phyloP scores from a whole-genome alignment of 345 rosid species.

The Linum tenue region DNA sequence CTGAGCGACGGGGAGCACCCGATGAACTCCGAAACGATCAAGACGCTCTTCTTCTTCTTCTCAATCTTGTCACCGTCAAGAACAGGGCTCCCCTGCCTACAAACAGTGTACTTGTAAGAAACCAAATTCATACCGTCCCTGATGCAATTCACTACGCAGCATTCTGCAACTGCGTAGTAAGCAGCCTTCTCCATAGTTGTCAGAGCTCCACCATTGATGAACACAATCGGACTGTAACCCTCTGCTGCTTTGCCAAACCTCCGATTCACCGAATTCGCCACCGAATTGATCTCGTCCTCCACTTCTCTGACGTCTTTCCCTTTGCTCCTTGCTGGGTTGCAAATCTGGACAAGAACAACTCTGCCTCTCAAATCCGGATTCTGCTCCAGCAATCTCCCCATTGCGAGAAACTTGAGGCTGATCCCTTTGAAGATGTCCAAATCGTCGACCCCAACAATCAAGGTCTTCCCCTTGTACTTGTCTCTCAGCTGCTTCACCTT shows the following conservation, averaged over 20 bases:
- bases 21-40: constrained; percentile 79
- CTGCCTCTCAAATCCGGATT: constrained; percentile 35
- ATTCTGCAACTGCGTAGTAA: constrained; percentile 59
- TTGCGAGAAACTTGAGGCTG: constrained; percentile 56
- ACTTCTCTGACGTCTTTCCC: constrained; percentile 70
- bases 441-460: constrained; percentile 75
- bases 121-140: constrained; percentile 91
- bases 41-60: constrained; percentile 38
- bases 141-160: constrained; percentile 68
- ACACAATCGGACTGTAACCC: constrained; percentile 57
- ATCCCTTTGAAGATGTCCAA: constrained; percentile 75
- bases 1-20: constrained; percentile 91
- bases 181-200: constrained; percentile 56
- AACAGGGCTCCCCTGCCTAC: constrained; percentile 59
- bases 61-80: constrained; percentile 37
- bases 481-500: constrained; percentile 48
- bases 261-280: constrained; percentile 37
- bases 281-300: constrained; percentile 27
- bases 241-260: constrained; percentile 30
- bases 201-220: constrained; percentile 33
- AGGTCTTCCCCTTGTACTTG: constrained; percentile 35
- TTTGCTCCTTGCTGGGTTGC: constrained; percentile 67
- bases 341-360: constrained; percentile 62
- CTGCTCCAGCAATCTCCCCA: constrained; percentile 51
- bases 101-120: constrained; percentile 66